A percentile compares a stretch with the other conserved stretches of the same genome.
These are phyloP conservation scores for Penicillium nucicola DNA, from an alignment of 495 filamentous ascomycete genomes.

Conservation along the genomic window DNA sequence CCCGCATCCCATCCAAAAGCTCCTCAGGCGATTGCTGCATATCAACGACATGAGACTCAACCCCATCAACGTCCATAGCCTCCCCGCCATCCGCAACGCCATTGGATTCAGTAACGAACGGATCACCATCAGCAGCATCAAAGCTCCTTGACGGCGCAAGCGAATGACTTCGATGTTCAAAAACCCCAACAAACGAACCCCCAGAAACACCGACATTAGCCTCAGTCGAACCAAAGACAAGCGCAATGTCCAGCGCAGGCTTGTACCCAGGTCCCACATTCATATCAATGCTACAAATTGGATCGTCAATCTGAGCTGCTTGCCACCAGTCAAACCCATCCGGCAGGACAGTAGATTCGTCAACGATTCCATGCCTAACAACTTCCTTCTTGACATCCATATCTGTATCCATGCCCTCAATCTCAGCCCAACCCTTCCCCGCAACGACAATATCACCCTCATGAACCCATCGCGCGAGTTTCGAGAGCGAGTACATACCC, in stretches of 20 bases:
- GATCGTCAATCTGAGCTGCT: constrained; percentile 35
- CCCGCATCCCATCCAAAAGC: constrained; percentile 64
- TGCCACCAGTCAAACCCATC: constrained; percentile 37
- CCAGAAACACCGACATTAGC: constrained; percentile 2
- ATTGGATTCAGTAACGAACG: constrained; percentile 16
- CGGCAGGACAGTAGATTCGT: constrained; percentile 9
- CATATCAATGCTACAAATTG: constrained; percentile 14
- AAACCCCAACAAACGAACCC: constrained; percentile 19
- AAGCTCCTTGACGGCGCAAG: constrained; percentile 7
- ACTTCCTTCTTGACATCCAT: constrained; percentile 28
- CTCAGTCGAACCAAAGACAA: constrained; percentile 27
- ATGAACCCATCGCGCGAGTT: constrained; percentile 61
- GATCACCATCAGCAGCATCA: not conserved
- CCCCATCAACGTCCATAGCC: constrained; percentile 16
- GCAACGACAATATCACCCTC: constrained; percentile 35
- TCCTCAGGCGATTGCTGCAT: constrained; percentile 55
- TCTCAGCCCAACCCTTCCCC: constrained; percentile 34
- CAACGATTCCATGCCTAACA: too few relatives aligned
- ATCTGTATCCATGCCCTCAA: constrained; percentile 36
- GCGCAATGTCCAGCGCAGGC: constrained; percentile 26
- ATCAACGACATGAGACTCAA: constrained; percentile 12
- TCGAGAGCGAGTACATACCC: constrained; percentile 68
- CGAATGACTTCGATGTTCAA: constrained; percentile 19
- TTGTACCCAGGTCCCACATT: constrained; percentile 9
- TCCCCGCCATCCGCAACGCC: not conserved